Evolutionary conservation across 164 flowering plant genomes (phyloP).

Genomic region (Magnolia officinalis): DNA sequence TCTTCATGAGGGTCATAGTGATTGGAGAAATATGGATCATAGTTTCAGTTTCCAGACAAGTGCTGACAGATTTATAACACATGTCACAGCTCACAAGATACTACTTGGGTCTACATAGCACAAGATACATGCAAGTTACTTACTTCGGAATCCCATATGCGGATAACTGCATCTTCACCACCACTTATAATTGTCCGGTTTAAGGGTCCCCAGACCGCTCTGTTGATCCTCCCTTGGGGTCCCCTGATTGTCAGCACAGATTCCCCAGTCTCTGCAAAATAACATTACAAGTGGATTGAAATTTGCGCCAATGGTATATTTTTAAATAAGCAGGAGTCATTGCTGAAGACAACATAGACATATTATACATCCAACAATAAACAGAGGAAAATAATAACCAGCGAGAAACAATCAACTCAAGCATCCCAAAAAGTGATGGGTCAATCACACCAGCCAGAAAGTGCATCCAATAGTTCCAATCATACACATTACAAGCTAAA

Average conservation of each 20-base stretch:
- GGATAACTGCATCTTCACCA: constrained; percentile 87
- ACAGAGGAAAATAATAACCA: not conserved
- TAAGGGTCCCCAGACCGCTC: constrained; percentile 96
- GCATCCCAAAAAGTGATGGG: not conserved
- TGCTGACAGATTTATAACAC: too few relatives aligned
- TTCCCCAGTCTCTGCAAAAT: constrained; percentile 60
- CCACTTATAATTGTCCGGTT: constrained; percentile 79
- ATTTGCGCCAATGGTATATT: not conserved
- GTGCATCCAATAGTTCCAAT: not conserved
- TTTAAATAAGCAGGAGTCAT: not conserved
- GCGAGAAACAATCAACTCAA: not conserved
- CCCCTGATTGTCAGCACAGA: constrained; percentile 71
- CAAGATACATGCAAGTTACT: not conserved
- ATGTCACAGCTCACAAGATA: too few relatives aligned
- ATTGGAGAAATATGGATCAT: too few relatives aligned
- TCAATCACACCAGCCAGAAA: not conserved
- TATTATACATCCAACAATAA: not conserved
- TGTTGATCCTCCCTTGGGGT: constrained; percentile 76
- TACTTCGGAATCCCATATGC: constrained; percentile 97
- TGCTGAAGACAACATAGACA: not conserved
- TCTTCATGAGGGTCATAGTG: too few relatives aligned
- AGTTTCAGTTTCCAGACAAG: too few relatives aligned
- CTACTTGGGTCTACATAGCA: not conserved
- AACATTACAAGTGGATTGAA: not conserved
- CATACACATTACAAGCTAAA: not conserved